Evolutionary conservation across 2,329 filamentous ascomycete genomes (phyloP).

Genomic region (Simplicillium aogashimaense): DNA sequence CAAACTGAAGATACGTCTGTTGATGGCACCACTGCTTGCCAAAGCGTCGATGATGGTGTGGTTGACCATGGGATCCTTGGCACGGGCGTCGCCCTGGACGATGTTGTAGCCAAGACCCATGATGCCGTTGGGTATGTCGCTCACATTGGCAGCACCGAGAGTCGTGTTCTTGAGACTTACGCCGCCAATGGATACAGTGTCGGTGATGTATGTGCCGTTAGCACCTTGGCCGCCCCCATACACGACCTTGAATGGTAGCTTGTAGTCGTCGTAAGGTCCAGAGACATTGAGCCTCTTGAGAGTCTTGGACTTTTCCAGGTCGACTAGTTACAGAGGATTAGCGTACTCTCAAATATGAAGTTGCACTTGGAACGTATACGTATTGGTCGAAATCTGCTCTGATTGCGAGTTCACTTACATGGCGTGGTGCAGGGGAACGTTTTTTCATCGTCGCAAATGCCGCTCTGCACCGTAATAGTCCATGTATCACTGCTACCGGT

Average conservation of each 20-base stretch:
- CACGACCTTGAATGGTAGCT: background rate
- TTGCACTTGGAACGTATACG: too few species aligned
- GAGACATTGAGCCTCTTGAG: background rate
- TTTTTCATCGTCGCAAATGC: background rate
- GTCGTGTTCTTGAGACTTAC: background rate
- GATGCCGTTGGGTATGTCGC: background rate
- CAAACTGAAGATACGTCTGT: background rate
- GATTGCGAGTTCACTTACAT: background rate
- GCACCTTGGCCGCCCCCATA: background rate
- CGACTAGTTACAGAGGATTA: background rate
- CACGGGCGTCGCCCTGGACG: background rate
- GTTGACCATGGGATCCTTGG: background rate
- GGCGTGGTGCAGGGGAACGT: background rate
- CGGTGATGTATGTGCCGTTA: background rate
- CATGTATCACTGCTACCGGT: background rate
- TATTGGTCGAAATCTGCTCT: too few species aligned
- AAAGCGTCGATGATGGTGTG: background rate
- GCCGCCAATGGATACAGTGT: background rate
- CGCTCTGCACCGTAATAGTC: background rate
- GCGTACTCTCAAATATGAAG: background rate
- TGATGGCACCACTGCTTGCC: background rate
- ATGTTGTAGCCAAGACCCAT: background rate
- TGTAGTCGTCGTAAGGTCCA: background rate
- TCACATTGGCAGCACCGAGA: background rate
- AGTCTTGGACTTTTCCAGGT: background rate